A percentile compares a stretch with the other conserved stretches of the same genome.
Evolutionary conservation across 257 asterid genomes (phyloP).

Genomic region (Solanum lycopersicoides): DNA sequence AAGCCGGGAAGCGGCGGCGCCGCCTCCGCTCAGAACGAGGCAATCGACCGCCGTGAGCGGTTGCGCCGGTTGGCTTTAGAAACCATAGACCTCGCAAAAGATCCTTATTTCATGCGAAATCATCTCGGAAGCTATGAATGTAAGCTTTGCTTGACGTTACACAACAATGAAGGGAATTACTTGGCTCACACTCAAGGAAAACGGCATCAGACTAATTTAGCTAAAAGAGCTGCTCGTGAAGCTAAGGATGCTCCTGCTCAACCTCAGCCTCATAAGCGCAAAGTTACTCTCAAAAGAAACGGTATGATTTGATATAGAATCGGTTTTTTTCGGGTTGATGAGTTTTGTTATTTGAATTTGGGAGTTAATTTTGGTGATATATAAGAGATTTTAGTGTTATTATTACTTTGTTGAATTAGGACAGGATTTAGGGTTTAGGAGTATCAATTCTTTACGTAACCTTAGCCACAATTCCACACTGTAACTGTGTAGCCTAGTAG

Average conservation of each 20-base stretch:
- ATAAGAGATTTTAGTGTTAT: neutral
- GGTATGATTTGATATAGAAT: slow-evolving; percentile 17
- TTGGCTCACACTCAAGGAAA: slow-evolving; percentile 98
- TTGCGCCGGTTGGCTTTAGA: slow-evolving; percentile 85
- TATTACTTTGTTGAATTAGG: neutral
- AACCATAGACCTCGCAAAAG: slow-evolving; percentile 90
- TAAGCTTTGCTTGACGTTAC: slow-evolving; percentile 88
- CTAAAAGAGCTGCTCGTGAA: slow-evolving; percentile 96
- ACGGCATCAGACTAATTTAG: slow-evolving; percentile 97
- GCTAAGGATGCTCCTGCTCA: slow-evolving; percentile 97
- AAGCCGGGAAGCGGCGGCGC: slow-evolving; percentile 99
- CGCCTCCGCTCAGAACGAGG: slow-evolving; percentile 94
- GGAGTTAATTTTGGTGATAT: neutral
- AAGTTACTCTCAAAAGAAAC: slow-evolving; percentile 48
- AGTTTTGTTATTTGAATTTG: neutral
- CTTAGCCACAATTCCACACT: neutral
- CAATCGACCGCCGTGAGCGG: slow-evolving; percentile 95
- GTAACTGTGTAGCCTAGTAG: too few species aligned
- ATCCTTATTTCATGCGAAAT: slow-evolving; percentile 97
- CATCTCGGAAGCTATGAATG: slow-evolving; percentile 97
- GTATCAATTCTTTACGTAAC: neutral
- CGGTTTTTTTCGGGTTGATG: neutral
- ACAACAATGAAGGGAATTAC: slow-evolving; percentile 97
- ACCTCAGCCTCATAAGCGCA: slow-evolving; percentile 98
- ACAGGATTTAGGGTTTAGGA: neutral